Evolutionary conservation across 1,139 yeast species (phyloP), one percentile per base, ranked within the genome.

Genomic region (Nakaseomyces kungkrabaensis): DNA sequence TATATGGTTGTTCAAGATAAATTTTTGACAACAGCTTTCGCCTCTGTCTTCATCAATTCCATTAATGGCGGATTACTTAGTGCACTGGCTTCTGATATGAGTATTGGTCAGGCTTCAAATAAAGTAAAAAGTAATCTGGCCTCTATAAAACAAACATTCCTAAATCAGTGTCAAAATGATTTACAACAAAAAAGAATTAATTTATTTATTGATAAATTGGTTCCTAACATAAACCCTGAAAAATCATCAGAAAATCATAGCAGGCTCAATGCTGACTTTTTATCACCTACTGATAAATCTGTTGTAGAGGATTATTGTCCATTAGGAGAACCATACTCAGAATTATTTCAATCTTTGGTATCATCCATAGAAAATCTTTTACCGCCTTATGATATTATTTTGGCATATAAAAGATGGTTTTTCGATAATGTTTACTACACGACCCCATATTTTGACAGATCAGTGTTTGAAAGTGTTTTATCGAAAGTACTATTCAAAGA

Each of bases 241-340:
- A 26, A 51, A 48, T 4, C 51, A 49, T 11, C 27, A 50, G 10
- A 52, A 54, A 26, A 44, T 59, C 22, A 53, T 53, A n/a, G 50
- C 50, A 48, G 22, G 57, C 22, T 53, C 50, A 11, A 45, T 52
- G 11, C 46, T 52, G 32, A 31, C 37, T 56, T 41, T 51, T 46
- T 45, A 48, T 53, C 32, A 50, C 50, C 32, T 49, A 53, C 43
- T 51, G 47, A 46, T 48, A 54, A 29, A 52, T 52, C 37, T 55
- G 55, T 46, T 43, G 43, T 65, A 34, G 69, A 66, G 50, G 65
- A 65, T 50, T 45, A 47, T 34, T 56, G 62, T 36, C 51, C 59
- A 1, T 40, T 43, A 7, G 55, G 53, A 22, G 52, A 47, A 1
- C 58, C 55, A 33, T 64, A 63, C 46, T 65, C 69, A 1, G 55